phyloP scores from a whole-genome alignment of 1,284 basidiomycete genomes.

The Cryptococcus wingfieldii region DNA sequence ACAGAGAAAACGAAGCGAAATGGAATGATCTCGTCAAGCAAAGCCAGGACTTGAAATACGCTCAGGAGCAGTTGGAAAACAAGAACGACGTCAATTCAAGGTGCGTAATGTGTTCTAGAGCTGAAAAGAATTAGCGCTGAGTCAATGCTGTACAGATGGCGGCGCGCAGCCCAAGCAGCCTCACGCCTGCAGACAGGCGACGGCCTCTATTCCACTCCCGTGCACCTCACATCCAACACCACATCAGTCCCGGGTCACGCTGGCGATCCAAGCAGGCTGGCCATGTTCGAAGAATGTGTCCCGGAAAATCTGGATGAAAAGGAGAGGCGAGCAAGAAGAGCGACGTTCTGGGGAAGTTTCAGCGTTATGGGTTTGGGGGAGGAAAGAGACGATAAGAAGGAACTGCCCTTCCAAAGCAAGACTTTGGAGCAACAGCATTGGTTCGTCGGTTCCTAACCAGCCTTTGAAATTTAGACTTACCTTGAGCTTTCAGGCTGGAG shows the following conservation, averaged over 20 bases:
- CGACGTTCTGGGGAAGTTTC: slow-evolving; percentile 28
- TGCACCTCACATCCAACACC: background rate
- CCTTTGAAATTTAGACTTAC: too few species aligned
- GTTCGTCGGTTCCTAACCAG: slow-evolving; percentile 8
- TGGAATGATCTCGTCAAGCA: slow-evolving; percentile 33
- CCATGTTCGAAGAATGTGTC: slow-evolving; percentile 1
- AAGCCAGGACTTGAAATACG: slow-evolving; percentile 16
- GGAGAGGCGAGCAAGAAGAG: slow-evolving; percentile 14
- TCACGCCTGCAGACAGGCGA: slow-evolving; percentile 26
- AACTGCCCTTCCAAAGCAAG: slow-evolving; percentile 29
- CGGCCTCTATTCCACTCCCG: slow-evolving; percentile 17
- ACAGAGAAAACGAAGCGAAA: slow-evolving; percentile 15
- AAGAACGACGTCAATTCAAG: slow-evolving; percentile 33
- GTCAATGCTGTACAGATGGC: slow-evolving; percentile 19
- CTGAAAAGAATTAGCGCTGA: background rate
- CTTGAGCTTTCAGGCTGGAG: slow-evolving; percentile 53
- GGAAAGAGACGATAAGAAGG: slow-evolving; percentile 24
- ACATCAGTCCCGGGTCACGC: too few species aligned
- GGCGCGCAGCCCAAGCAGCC: slow-evolving; percentile 25
- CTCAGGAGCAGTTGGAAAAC: slow-evolving; percentile 26
- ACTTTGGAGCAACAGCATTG: slow-evolving; percentile 39
- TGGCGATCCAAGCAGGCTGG: background rate
- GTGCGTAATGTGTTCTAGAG: slow-evolving; percentile 8
- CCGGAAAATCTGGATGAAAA: slow-evolving; percentile 4
- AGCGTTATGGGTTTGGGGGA: slow-evolving; percentile 15